Evolutionary conservation across 192 early-diverging fungal species (phyloP).

Genomic region (Phycomyces blakesleeanus): DNA sequence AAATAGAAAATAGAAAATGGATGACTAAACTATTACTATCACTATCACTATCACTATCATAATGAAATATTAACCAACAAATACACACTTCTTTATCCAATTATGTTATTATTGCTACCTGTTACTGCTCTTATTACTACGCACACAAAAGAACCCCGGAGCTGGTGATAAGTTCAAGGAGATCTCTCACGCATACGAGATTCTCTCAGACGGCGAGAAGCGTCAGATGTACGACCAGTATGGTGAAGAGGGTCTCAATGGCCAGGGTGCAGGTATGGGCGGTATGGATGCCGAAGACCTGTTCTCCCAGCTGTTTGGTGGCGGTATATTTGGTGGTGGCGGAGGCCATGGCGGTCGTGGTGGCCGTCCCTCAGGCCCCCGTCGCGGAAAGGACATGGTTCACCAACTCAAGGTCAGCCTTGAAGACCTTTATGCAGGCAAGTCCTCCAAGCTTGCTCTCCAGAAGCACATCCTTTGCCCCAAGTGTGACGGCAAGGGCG

Average conservation of each 20-base stretch:
- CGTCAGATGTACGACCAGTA: conserved; percentile 90
- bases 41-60: too few relatives aligned
- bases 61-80: too few relatives aligned
- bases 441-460: conserved; percentile 92
- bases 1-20: too few relatives aligned
- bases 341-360: conserved; percentile 49
- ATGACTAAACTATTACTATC: conserved; percentile 1
- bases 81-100: too few relatives aligned
- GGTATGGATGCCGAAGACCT: conserved; percentile 89
- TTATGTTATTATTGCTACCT: too few relatives aligned
- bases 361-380: conserved; percentile 58
- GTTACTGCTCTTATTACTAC: background rate
- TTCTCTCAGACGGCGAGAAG: conserved; percentile 89
- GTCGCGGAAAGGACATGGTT: conserved; percentile 92
- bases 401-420: conserved; percentile 82
- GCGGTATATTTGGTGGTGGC: conserved; percentile 74
- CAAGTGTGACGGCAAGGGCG: conserved; percentile 92
- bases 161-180: conserved; percentile 96
- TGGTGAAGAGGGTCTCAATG: conserved; percentile 88
- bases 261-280: conserved; percentile 59
- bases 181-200: conserved; percentile 96
- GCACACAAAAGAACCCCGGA: conserved; percentile 68
- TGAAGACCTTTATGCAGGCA: conserved; percentile 87
- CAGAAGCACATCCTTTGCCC: conserved; percentile 90
- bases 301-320: conserved; percentile 96